Percentiles rank a stretch among this genome's conserved stretches.
Conservation (phyloP, 371 early-diverging fungal genomes). For the Synchytrium microbalum region DNA sequence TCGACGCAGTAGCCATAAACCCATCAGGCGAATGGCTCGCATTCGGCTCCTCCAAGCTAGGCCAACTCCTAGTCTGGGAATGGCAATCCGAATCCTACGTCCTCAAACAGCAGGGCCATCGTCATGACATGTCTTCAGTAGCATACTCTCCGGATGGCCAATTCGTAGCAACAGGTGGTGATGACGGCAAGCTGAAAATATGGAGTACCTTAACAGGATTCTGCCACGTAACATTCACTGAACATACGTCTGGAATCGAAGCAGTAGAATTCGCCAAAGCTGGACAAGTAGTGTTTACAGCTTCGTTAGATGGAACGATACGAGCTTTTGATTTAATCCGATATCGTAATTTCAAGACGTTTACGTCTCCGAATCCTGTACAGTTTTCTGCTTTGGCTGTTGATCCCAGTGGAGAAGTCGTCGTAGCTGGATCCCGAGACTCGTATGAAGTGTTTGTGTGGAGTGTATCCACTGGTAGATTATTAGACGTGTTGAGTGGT, state of each 20-base stretch:
- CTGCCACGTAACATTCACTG: slow-evolving; percentile 94
- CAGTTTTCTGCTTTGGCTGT: slow-evolving; percentile 91
- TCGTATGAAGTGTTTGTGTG: slow-evolving; percentile 94
- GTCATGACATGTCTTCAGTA: slow-evolving; percentile 81
- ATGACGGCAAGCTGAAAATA: slow-evolving; percentile 94
- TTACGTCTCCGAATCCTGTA: slow-evolving; percentile 91
- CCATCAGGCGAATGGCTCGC: slow-evolving; percentile 95
- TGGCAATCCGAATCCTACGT: slow-evolving; percentile 98
- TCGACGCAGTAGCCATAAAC: slow-evolving; percentile 82
- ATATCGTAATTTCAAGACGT: slow-evolving; percentile 95
- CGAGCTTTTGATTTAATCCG: slow-evolving; percentile 94
- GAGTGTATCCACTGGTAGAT: slow-evolving; percentile 94
- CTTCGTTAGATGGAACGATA: slow-evolving; percentile 94
- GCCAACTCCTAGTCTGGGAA: slow-evolving; percentile 98
- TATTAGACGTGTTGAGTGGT: slow-evolving; percentile 88
- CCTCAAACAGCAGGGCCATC: slow-evolving; percentile 96
- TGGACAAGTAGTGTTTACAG: slow-evolving; percentile 86
- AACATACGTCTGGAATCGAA: slow-evolving; percentile 76
- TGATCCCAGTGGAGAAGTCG: slow-evolving; percentile 93
- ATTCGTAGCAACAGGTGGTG: slow-evolving; percentile 89
- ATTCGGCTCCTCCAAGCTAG: slow-evolving; percentile 82
- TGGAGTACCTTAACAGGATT: slow-evolving; percentile 94
- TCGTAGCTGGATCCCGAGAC: slow-evolving; percentile 92
- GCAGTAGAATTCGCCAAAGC: slow-evolving; percentile 81
- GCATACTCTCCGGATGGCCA: slow-evolving; percentile 92